phyloP scores from a whole-genome alignment of 257 asterid genomes.

The Nicotiana benthamiana region DNA sequence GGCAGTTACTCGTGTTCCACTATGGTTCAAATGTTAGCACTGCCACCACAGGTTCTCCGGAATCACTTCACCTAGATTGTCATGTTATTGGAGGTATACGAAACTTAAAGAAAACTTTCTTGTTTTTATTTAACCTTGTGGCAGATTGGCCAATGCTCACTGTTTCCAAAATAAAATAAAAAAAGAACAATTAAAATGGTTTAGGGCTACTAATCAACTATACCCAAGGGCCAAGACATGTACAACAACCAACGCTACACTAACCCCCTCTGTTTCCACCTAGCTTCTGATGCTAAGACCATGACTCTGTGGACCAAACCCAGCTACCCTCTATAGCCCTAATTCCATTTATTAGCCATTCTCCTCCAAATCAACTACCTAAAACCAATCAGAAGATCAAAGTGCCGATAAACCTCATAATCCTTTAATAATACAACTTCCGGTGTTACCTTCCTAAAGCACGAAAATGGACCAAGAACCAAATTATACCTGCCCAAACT shows the following conservation, averaged over 20 bases:
- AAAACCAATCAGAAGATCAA: neutral
- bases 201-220: neutral
- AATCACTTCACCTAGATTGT: neutral
- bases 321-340: neutral
- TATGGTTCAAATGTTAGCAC: neutral
- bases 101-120: neutral
- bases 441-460: neutral
- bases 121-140: neutral
- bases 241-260: neutral
- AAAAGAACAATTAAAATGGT: neutral
- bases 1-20: neutral
- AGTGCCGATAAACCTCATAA: neutral
- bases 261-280: neutral
- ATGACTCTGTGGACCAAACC: neutral
- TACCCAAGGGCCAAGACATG: neutral
- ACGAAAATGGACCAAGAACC: neutral
- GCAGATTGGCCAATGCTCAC: neutral
- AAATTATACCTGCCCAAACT: neutral
- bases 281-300: neutral
- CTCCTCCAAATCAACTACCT: neutral
- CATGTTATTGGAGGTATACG: neutral
- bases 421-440: neutral
- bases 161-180: neutral
- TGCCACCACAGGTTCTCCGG: neutral
- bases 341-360: neutral